These are phyloP conservation scores for Pseudogymnoascus pannorum DNA, from an alignment of 2,329 filamentous ascomycete genomes.

Conservation along the genomic window DNA sequence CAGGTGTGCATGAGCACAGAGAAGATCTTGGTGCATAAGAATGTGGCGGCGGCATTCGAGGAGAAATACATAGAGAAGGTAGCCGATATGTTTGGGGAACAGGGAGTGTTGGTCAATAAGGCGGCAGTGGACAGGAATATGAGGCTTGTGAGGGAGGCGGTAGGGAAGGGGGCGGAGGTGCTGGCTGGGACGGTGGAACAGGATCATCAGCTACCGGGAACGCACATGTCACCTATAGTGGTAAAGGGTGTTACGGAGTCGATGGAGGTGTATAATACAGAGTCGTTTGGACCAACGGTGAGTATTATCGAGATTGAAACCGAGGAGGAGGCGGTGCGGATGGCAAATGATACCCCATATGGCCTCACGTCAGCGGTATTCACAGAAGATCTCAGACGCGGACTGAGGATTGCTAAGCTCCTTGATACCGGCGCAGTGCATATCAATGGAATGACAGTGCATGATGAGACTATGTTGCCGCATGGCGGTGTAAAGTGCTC, in stretches of 20 bases:
- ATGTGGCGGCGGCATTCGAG: constrained; percentile 40
- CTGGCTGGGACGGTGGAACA: constrained; percentile 34
- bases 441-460: constrained; percentile 59
- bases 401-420: constrained; percentile 49
- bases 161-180: constrained; percentile 55
- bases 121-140: constrained; percentile 60
- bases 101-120: constrained; percentile 50
- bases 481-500: constrained; percentile 60
- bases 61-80: constrained; percentile 27
- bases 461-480: constrained; percentile 56
- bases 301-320: constrained; percentile 58
- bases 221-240: constrained; percentile 54
- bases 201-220: constrained; percentile 20
- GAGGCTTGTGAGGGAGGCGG: constrained; percentile 59
- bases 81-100: constrained; percentile 39
- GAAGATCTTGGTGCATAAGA: constrained; percentile 53
- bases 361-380: constrained; percentile 67
- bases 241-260: constrained; percentile 57
- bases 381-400: constrained; percentile 57
- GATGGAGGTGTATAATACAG: constrained; percentile 70
- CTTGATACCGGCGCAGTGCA: constrained; percentile 63
- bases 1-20: constrained; percentile 87
- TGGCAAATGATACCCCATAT: constrained; percentile 79
- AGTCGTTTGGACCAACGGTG: constrained; percentile 72
- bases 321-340: constrained; percentile 63